Evolutionary conservation across 176 grass and related monocot species (phyloP), one percentile per base, ranked within the genome.

Genomic region (Guadua angustifolia): DNA sequence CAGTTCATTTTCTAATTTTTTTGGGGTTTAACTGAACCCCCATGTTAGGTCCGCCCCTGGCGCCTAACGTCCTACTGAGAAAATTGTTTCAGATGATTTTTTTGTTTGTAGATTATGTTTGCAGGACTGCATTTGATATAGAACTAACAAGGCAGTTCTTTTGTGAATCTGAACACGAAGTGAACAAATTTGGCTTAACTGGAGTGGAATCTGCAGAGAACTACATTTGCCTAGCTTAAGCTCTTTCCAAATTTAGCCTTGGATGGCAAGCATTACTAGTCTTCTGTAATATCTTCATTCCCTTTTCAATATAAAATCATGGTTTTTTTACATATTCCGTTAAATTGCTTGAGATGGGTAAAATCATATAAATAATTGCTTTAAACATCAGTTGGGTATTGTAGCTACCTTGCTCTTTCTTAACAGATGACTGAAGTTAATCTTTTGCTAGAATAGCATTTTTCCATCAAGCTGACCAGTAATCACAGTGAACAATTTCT

Each of bases 361-460:
- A n/a, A 36, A 36, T 36, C 35, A 36, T 36, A 36, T 1, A 36
- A 36, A 36, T 36, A 36, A 36, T 36, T 36, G 35, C 3, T 58
- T 58, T 58, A 32, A 15, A 13, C 59, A 62, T 58, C 14, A 33
- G 9, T 32, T 66, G 7, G 35, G 36, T 78, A 47, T 40, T 78
- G 26, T 47, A 58, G 3, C 45, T 46, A 21, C 46, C 39, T 2
- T 32, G 56, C 15, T 49, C 42, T 72, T 65, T 47, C 57, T 6
- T 79, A 57, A 24, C 49, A 32, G 14, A 70, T 57, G 42, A 19
- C 64, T 81, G 49, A 47, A 81, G 38, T 66, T 82, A 36, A 76
- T 50, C 9, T 64, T 60, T 69, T 69, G 42, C 6, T 77, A 25
- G 64, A 64, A 65, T 66, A 19, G 19, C 45, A 58, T 22, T 8